phyloP scores from a whole-genome alignment of 2,329 filamentous ascomycete species.

The Sordariomycetes sp. region DNA sequence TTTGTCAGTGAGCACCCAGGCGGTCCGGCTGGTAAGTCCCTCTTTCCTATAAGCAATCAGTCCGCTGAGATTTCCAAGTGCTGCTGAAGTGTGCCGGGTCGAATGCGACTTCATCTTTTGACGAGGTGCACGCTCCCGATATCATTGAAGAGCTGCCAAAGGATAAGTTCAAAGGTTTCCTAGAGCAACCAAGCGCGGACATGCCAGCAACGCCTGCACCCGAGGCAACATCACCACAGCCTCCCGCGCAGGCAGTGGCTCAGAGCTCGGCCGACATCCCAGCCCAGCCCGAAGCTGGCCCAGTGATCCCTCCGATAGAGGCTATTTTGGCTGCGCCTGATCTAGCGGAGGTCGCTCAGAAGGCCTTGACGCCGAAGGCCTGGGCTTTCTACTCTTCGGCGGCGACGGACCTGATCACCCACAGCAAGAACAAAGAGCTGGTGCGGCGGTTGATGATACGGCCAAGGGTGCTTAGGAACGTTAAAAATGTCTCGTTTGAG shows the following conservation, averaged over 20 bases:
- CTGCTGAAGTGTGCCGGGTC: constrained; percentile 40
- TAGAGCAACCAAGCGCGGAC: constrained; percentile 33
- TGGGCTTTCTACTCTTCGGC: constrained; percentile 49
- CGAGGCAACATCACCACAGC: constrained; percentile 1
- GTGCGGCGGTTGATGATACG: constrained; percentile 41
- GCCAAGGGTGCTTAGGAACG: constrained; percentile 39
- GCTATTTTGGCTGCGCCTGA: constrained; percentile 39
- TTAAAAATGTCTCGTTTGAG: constrained; percentile 25
- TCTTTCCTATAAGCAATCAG: not conserved
- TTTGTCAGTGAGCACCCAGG: constrained; percentile 41
- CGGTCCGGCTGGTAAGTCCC: constrained; percentile 19
- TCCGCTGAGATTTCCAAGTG: constrained; percentile 26
- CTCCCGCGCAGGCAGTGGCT: not conserved
- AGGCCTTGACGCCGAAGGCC: constrained; percentile 33
- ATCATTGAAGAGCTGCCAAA: constrained; percentile 30
- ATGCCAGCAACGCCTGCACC: constrained; percentile 1
- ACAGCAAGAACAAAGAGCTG: constrained; percentile 35
- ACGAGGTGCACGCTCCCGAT: constrained; percentile 35
- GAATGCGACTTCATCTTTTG: constrained; percentile 44
- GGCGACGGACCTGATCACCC: constrained; percentile 41
- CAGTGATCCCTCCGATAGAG: constrained; percentile 27
- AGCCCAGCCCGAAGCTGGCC: not conserved
- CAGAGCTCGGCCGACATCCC: not conserved
- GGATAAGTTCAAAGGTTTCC: constrained; percentile 35
- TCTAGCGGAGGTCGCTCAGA: constrained; percentile 36